phyloP scores from a whole-genome alignment of 2,329 filamentous ascomycete species.

The Dactylellina haptotyla region DNA sequence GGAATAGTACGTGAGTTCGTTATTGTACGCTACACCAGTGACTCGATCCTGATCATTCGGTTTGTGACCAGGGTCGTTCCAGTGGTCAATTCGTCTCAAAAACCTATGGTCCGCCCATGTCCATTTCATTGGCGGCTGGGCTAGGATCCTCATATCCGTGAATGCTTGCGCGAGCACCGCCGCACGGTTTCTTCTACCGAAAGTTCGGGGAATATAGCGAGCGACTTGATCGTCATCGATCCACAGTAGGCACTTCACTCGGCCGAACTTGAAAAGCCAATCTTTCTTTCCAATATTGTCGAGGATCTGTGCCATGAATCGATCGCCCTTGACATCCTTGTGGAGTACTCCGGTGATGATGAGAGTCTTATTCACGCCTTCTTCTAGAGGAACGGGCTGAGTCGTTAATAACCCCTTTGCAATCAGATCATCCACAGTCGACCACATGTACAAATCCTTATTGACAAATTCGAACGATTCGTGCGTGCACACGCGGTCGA shows the following conservation, averaged over 20 bases:
- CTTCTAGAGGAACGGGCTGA: slow-evolving; percentile 65
- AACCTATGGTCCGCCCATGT: slow-evolving; percentile 58
- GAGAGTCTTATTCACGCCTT: slow-evolving; percentile 74
- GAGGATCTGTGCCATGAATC: slow-evolving; percentile 71
- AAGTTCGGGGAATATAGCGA: slow-evolving; percentile 70
- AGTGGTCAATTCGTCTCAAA: slow-evolving; percentile 63
- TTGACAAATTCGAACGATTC: slow-evolving; percentile 66
- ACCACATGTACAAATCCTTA: slow-evolving; percentile 70
- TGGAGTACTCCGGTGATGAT: slow-evolving; percentile 77
- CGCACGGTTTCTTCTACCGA: slow-evolving; percentile 68
- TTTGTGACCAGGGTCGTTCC: slow-evolving; percentile 65
- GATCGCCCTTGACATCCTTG: slow-evolving; percentile 66
- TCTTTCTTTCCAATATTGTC: slow-evolving; percentile 68
- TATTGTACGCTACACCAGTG: slow-evolving; percentile 62
- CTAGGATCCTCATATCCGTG: slow-evolving; percentile 72
- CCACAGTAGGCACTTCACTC: slow-evolving; percentile 82
- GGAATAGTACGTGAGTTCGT: slow-evolving; percentile 65
- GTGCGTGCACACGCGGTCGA: slow-evolving; percentile 68
- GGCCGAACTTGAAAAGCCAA: slow-evolving; percentile 78
- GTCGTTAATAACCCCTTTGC: slow-evolving; percentile 66
- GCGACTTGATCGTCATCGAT: slow-evolving; percentile 70
- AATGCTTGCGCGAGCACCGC: slow-evolving; percentile 71
- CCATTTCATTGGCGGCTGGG: slow-evolving; percentile 59
- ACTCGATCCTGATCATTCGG: slow-evolving; percentile 64
- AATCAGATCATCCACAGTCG: slow-evolving; percentile 69